Conservation (phyloP, 2,329 filamentous ascomycete genomes). For the Arachnopeziza araneosa region DNA sequence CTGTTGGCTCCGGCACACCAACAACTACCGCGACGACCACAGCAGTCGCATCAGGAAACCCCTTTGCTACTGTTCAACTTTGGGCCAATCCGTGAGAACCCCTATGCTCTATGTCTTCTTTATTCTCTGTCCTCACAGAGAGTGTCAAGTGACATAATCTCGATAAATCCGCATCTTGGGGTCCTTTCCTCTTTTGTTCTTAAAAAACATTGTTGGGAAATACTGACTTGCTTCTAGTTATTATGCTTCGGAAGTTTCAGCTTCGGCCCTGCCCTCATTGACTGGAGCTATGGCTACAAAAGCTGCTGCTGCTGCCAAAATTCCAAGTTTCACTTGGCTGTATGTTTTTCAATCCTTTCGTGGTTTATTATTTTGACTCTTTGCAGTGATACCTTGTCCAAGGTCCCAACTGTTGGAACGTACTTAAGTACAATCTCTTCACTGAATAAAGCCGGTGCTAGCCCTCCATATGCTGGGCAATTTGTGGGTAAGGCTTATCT, state of each 20-base stretch:
- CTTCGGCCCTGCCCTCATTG: conserved; percentile 56
- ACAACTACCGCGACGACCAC: conserved; percentile 6
- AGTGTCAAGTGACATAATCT: no score
- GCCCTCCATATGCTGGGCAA: conserved; percentile 39
- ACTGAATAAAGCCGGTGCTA: conserved; percentile 43
- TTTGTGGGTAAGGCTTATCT: conserved; percentile 29
- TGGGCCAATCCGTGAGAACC: conserved; percentile 39
- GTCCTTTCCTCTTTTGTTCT: no score
- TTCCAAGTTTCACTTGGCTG: conserved; percentile 48
- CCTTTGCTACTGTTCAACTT: conserved; percentile 43
- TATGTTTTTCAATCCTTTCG: background rate
- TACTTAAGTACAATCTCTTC: conserved; percentile 42
- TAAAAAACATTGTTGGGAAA: background rate
- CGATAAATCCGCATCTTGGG: no score
- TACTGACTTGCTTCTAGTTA: conserved; percentile 24
- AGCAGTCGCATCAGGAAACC: conserved; percentile 41
- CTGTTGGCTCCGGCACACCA: conserved; percentile 6
- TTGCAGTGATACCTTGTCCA: conserved; percentile 38
- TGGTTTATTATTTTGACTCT: conserved; percentile 20
- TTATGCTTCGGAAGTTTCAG: conserved; percentile 47
- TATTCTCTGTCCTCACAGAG: no score
- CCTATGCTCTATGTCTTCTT: background rate
- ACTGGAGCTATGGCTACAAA: conserved; percentile 48
- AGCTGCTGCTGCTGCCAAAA: conserved; percentile 41
- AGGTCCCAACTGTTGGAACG: conserved; percentile 42